phyloP scores from a whole-genome alignment of 768 basidiomycete species.

The Chalciporus sphaerocephalus region DNA sequence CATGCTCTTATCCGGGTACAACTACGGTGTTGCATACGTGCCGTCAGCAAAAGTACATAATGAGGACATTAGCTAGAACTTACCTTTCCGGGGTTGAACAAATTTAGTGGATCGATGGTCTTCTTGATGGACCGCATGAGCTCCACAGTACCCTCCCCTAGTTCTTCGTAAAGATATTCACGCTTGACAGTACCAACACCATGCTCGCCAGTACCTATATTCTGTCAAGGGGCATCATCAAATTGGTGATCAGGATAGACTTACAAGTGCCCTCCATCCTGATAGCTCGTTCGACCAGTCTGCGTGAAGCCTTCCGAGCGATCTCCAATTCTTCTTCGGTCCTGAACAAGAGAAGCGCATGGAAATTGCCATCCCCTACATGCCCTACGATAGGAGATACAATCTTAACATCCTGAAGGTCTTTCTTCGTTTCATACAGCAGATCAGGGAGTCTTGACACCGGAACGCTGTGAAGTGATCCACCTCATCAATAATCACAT shows the following conservation, averaged over 20 bases:
- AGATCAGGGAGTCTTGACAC: constrained; percentile 62
- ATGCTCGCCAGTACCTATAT: constrained; percentile 85
- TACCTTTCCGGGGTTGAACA: constrained; percentile 87
- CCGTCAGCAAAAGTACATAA: background rate
- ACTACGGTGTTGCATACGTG: too few relatives aligned
- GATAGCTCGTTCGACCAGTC: constrained; percentile 67
- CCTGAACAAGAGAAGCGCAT: constrained; percentile 52
- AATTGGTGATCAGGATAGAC: too few relatives aligned
- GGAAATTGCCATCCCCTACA: constrained; percentile 65
- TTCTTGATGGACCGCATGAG: constrained; percentile 82
- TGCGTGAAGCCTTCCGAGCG: constrained; percentile 45
- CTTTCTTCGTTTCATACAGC: constrained; percentile 66
- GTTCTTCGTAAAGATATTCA: constrained; percentile 73
- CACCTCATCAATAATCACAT: too few relatives aligned
- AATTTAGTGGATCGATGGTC: constrained; percentile 64
- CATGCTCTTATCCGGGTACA: constrained; percentile 27
- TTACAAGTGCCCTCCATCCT: constrained; percentile 76
- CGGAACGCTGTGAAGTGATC: too few relatives aligned
- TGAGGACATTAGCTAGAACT: background rate
- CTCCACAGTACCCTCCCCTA: constrained; percentile 77
- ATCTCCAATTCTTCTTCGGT: constrained; percentile 48
- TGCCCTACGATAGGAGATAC: constrained; percentile 68
- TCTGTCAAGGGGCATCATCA: too few relatives aligned
- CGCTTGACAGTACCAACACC: constrained; percentile 86
- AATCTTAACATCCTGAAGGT: constrained; percentile 54